Evolutionary conservation across 345 rosid species (phyloP), one percentile per base, ranked within the genome.

Genomic region (Passiflora organensis): DNA sequence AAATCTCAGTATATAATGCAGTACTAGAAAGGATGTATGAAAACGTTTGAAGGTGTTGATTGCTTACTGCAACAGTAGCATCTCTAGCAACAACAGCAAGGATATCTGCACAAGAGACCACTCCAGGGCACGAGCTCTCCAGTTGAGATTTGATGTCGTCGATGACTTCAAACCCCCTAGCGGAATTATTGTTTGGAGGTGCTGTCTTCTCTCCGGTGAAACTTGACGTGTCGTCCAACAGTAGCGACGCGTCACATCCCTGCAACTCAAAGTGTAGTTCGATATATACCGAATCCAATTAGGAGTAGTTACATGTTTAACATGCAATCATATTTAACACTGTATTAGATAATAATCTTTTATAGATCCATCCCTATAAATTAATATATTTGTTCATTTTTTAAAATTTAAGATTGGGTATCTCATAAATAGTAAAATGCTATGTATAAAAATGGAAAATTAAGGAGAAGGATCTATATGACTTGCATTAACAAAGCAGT

Each of bases 401-500:
- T 0, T 8, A 18, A 8, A 16, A n/a, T n/a, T 37, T 37, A 37
- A 37, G 41, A 37, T 37, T 13, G n/a, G n/a, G n/a, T n/a, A n/a
- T n/a, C n/a, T n/a, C n/a, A n/a, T n/a, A n/a, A n/a, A n/a, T n/a
- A n/a, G n/a, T n/a, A n/a, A n/a, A n/a, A n/a, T n/a, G n/a, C n/a
- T n/a, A n/a, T n/a, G n/a, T n/a, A n/a, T n/a, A n/a, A n/a, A n/a
- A n/a, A n/a, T n/a, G n/a, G n/a, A n/a, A n/a, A n/a, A n/a, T n/a
- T n/a, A n/a, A n/a, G n/a, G n/a, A n/a, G n/a, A n/a, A n/a, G n/a
- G n/a, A n/a, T n/a, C n/a, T n/a, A n/a, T n/a, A n/a, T n/a, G n/a
- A n/a, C n/a, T 71, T 83, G 87, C 97, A 42, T 87, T 91, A 60
- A 91, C 96, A 47, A 91, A 91, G 61, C 97, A 91, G 39, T 91